Conservation (phyloP, 2,329 filamentous ascomycete species). For the Talaromyces sp. region DNA sequence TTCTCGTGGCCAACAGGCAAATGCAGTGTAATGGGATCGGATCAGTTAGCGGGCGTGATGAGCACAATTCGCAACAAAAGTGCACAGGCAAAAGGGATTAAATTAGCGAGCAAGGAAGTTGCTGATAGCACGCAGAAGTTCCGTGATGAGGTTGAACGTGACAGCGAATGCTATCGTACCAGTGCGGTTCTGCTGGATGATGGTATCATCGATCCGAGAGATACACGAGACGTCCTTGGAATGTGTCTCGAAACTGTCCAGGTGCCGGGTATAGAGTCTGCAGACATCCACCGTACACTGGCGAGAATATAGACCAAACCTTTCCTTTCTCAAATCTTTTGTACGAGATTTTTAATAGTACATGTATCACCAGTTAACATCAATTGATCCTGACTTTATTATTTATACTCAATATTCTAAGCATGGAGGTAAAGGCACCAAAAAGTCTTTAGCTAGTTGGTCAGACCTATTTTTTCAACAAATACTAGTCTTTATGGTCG, state of each 20-base stretch:
- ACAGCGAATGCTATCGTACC: slow-evolving; percentile 30
- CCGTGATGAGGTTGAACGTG: slow-evolving; percentile 21
- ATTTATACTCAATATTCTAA: too few species aligned
- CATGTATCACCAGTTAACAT: too few species aligned
- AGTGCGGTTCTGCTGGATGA: slow-evolving; percentile 29
- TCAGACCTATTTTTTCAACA: too few species aligned
- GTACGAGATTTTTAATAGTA: too few species aligned
- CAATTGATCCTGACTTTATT: too few species aligned
- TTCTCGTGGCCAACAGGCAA: slow-evolving; percentile 38
- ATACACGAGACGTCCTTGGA: slow-evolving; percentile 32
- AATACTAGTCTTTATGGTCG: too few species aligned
- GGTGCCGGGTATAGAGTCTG: slow-evolving; percentile 19
- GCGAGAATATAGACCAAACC: slow-evolving; percentile 16
- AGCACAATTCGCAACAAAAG: slow-evolving; percentile 24
- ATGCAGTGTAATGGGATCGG: slow-evolving; percentile 38
- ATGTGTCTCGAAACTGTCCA: slow-evolving; percentile 32
- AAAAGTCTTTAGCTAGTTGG: too few species aligned
- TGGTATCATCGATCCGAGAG: slow-evolving; percentile 33
- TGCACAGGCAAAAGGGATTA: slow-evolving; percentile 18
- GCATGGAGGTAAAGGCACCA: too few species aligned
- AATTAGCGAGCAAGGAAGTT: slow-evolving; percentile 19
- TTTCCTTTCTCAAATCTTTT: too few species aligned
- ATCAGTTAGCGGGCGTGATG: slow-evolving; percentile 38
- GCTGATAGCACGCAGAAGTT: slow-evolving; percentile 19
- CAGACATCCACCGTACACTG: slow-evolving; percentile 19